Percentiles rank a stretch among this genome's conserved stretches.
Conservation (phyloP, 441 rosid species). For the Adansonia madagascariensis region DNA sequence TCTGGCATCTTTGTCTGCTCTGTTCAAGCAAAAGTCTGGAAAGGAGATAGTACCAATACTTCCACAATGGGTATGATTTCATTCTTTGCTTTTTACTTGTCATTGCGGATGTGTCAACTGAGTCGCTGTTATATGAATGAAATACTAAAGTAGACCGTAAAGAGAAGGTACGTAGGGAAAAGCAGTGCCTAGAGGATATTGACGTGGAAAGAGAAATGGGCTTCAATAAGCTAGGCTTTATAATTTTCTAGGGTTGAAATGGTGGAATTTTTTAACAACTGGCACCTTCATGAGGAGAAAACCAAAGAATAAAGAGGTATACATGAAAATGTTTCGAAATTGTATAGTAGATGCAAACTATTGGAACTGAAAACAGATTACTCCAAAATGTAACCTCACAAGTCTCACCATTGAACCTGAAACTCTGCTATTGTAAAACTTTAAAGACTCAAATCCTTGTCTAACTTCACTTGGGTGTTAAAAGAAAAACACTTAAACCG, state of each 20-base stretch:
- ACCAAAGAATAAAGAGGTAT: neutral
- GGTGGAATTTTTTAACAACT: neutral
- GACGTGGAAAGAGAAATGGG: neutral
- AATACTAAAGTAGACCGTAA: neutral
- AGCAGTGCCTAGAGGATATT: constrained; percentile 1
- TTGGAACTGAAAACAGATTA: neutral
- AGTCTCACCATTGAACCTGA: neutral
- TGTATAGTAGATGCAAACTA: neutral
- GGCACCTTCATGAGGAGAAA: neutral
- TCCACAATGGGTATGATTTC: constrained; percentile 86
- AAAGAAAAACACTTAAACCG: constrained; percentile 4
- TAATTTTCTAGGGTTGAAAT: neutral
- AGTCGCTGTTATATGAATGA: neutral
- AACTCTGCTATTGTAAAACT: neutral
- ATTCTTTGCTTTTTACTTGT: constrained; percentile 8
- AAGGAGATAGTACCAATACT: constrained; percentile 67
- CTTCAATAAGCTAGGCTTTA: neutral
- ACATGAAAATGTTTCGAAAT: neutral
- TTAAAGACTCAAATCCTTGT: neutral
- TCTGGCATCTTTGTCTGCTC: constrained; percentile 60
- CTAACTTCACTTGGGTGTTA: neutral
- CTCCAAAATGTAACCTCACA: neutral
- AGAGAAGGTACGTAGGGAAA: neutral
- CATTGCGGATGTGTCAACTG: neutral
- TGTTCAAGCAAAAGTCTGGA: constrained; percentile 74